Evolutionary conservation across 2,329 filamentous ascomycete species (phyloP).

Genomic region (Colletotrichum chrysophilum): DNA sequence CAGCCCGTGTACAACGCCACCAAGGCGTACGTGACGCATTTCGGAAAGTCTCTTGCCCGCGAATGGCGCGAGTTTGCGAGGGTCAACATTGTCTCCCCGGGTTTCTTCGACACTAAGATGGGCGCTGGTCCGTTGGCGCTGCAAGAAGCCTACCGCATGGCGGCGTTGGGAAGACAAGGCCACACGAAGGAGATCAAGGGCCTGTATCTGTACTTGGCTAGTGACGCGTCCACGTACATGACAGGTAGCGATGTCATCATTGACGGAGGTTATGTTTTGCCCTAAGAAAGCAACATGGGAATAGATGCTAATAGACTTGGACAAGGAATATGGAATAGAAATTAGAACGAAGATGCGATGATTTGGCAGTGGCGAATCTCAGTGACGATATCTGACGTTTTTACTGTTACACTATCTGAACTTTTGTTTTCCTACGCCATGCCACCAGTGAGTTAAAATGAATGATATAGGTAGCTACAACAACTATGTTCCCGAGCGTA

Average conservation of each 20-base stretch:
- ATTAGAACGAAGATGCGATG: accelerated
- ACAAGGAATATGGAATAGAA: neutral
- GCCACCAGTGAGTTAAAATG: no score
- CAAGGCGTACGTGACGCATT: constrained; percentile 61
- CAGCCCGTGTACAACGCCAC: constrained; percentile 52
- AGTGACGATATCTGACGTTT: no score
- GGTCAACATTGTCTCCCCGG: constrained; percentile 59
- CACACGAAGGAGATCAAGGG: constrained; percentile 72
- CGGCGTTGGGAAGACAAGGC: constrained; percentile 59
- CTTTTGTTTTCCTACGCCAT: no score
- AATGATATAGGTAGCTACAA: no score
- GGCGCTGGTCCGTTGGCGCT: constrained; percentile 46
- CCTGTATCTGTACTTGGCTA: constrained; percentile 57
- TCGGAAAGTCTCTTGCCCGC: constrained; percentile 58
- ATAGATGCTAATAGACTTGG: neutral
- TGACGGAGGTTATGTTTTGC: constrained; percentile 40
- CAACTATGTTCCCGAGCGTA: no score
- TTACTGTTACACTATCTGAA: no score
- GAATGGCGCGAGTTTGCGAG: constrained; percentile 64
- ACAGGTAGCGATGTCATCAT: constrained; percentile 55
- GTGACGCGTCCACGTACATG: constrained; percentile 54
- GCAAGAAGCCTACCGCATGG: constrained; percentile 56
- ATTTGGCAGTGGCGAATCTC: neutral
- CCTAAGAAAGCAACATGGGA: neutral
- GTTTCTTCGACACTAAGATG: constrained; percentile 63